Base-by-base conservation (phyloP, 805 yeast species). In the Deakozyma indianensis region DNA sequence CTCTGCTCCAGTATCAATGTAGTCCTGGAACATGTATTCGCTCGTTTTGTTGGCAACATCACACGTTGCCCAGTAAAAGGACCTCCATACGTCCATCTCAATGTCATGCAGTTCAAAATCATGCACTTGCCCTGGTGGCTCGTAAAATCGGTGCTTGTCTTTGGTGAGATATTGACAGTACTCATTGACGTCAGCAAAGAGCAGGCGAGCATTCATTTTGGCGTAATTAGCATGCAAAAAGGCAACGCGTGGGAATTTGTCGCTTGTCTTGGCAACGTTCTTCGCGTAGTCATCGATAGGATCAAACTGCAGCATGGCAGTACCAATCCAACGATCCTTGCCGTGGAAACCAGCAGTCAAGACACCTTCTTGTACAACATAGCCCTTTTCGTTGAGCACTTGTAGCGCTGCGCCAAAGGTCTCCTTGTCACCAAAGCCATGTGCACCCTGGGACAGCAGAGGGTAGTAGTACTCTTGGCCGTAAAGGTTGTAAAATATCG, bases 381-480 rank as follows among this genome's bases (percentile, higher is more conserved):
- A 82, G 51, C 67, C 78, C 3, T 77, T 69, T 43, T 80, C 72
- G 29, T 66, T 65, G 46, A 80, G 60, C 1, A 80, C 82, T 45
- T 72, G 74, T 3, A 85, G 80, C 0, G 86, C 83, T 0, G 86
- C 83, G 45, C 79, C 66, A 49, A 80, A 79, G 0, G 90, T 80
- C 52, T 82, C 90, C 55, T 82, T 83, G 57, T 83, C 90, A 43
- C 90, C 92, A 62, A 80, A 85, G n/a, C 92, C 92, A 3, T 73
- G 74, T 35, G 69, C 69, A 28, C 81, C 80, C 58, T 77, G 77
- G 2, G 80, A 66, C 35, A 80, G 63, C 42, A 80, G 62, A 2
- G 76, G 77, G 56, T 78, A 80, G 57, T 70, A 80, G 46, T 71
- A 65, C 5, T 69, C 61, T 25, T 80, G 81, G 0, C 86, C 86